Evolutionary conservation across 2,329 filamentous ascomycete genomes (phyloP), one percentile per base, ranked within the genome.

Genomic region (Balansia obtecta): DNA sequence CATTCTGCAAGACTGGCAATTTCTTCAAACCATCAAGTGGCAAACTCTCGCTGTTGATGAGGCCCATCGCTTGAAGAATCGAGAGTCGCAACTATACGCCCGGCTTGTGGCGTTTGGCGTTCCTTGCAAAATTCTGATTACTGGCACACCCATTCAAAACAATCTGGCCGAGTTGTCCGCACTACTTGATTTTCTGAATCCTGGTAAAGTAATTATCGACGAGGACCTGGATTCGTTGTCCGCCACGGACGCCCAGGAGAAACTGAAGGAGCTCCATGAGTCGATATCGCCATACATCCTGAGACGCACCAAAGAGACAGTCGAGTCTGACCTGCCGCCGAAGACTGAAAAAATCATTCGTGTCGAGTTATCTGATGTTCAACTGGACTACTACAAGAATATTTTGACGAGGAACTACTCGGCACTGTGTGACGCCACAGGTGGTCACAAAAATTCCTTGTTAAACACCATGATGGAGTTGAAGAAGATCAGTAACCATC

Each of bases 391-490:
- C 67, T 98, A 98, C 74, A 97, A 97, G 70, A 97, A 97, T 62
- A 97, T 98, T 52, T 75, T 98, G 22, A 97, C 93, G 0, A 84
- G 91, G 61, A 98, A 98, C 64, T 98, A 98, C 61, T 83, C 89
- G 32, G 93, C 91, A 3, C 76, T 98, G 33, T 95, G 94, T 59
- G 87, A 95, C 61, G 91, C 89, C 44, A 83, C 85, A 43, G 88
- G 82, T 53, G 93, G 91, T 6, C 88, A 94, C 65, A 97, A 95
- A 68, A 91, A 95, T 57, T 97, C 91, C 0, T 71, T 98, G 13
- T 73, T 98, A 55, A 98, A 98, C 68, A 93, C 98, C 65, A 96
- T 98, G 81, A 98, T 98, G 93, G 93, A 98, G 67, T 69, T 98
- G 61, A 98, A 98, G 73, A 98, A 98, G 68, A 89, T 93, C 64